Conservation (phyloP, 2,329 filamentous ascomycete genomes). For the Calonectria multiphialidica region DNA sequence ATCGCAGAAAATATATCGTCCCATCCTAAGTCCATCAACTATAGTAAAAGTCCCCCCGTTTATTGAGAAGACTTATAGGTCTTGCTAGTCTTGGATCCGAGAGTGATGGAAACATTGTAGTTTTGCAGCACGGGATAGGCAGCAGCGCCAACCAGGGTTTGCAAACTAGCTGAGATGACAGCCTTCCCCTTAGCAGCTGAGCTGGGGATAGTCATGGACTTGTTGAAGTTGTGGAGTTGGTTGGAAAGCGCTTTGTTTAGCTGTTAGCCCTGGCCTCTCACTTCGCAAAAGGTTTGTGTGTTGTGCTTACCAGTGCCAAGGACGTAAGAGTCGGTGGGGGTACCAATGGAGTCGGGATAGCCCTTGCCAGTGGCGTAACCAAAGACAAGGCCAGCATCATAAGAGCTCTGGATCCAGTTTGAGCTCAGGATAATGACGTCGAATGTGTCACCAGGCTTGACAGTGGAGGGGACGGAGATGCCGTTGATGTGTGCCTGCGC, state of each 20-base stretch:
- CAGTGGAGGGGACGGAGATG: conserved; percentile 55
- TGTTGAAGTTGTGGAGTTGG: conserved; percentile 38
- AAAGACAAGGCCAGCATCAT: conserved; percentile 59
- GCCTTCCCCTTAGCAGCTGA: conserved; percentile 33
- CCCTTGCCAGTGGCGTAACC: conserved; percentile 47
- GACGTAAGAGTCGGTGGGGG: conserved; percentile 45
- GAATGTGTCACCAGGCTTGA: conserved; percentile 53
- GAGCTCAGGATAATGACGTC: conserved; percentile 52
- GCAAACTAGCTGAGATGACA: conserved; percentile 43
- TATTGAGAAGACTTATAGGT: conserved; percentile 33
- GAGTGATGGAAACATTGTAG: conserved; percentile 42
- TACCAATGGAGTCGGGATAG: conserved; percentile 46
- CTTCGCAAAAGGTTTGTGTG: too few species aligned
- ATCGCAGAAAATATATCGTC: not conserved
- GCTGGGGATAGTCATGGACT: conserved; percentile 42
- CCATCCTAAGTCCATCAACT: not conserved
- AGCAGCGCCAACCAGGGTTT: conserved; percentile 44
- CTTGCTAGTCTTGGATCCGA: conserved; percentile 37
- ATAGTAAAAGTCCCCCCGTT: not conserved
- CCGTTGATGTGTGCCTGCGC: conserved; percentile 56
- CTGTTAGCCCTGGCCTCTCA: conserved; percentile 15
- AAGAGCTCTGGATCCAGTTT: conserved; percentile 58
- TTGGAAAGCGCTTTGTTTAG: conserved; percentile 39
- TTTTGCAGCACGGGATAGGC: conserved; percentile 33
- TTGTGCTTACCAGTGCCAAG: conserved; percentile 50